phyloP scores from a whole-genome alignment of 129 eudicot genomes.

The Glebionis coronaria region DNA sequence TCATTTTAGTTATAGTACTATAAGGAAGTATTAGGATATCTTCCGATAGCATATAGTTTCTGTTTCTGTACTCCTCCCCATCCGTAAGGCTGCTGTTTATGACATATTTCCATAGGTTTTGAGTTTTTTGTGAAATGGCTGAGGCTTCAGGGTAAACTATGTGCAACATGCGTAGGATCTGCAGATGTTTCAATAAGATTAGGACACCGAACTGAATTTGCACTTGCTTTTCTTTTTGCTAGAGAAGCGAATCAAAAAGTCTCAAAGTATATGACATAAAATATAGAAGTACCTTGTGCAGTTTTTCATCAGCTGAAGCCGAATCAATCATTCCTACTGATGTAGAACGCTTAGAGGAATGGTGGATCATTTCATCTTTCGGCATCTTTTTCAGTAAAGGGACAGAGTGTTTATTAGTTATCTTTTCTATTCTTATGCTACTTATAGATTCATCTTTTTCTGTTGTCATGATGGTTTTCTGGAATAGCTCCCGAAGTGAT shows the following conservation, averaged over 20 bases:
- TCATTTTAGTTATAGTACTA: slow-evolving; percentile 22
- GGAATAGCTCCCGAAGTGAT: slow-evolving; percentile 74
- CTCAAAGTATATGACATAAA: background rate
- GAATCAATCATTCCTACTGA: slow-evolving; percentile 38
- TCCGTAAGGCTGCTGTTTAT: slow-evolving; percentile 14
- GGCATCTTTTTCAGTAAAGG: slow-evolving; percentile 51
- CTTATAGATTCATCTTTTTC: slow-evolving; percentile 33
- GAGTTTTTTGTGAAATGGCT: slow-evolving; percentile 19
- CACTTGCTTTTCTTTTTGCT: too few relatives aligned
- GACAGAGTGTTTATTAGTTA: slow-evolving; percentile 37
- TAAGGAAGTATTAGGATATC: slow-evolving; percentile 40
- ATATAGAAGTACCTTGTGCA: slow-evolving; percentile 40
- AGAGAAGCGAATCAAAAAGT: too few relatives aligned
- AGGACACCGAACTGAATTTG: background rate
- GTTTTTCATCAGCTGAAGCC: slow-evolving; percentile 46
- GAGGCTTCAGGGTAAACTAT: slow-evolving; percentile 17
- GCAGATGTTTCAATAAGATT: background rate
- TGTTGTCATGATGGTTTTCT: slow-evolving; percentile 51
- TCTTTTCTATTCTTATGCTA: too few relatives aligned
- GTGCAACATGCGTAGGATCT: slow-evolving; percentile 17
- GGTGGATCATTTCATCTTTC: slow-evolving; percentile 26
- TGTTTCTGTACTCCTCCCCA: slow-evolving; percentile 20
- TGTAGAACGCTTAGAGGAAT: slow-evolving; percentile 16
- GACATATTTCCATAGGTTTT: slow-evolving; percentile 22
- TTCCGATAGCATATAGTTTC: slow-evolving; percentile 29